Conservation (phyloP, 352 stramenopile genomes). For the Stramenopiles sp. region DNA sequence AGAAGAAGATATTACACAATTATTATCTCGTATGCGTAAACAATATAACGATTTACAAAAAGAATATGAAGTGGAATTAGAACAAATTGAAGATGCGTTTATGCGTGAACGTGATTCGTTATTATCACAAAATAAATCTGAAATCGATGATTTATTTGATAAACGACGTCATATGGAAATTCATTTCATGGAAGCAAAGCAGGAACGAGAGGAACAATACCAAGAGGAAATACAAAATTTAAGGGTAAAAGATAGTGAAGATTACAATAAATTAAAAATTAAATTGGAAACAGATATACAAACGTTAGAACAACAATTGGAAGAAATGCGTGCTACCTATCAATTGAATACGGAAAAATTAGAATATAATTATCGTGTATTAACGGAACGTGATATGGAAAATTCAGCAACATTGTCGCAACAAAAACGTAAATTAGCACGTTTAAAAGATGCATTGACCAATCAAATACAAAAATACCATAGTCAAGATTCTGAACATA, state of each 20-base stretch:
- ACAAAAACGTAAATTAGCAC: constrained; percentile 73
- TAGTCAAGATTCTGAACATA: constrained; percentile 56
- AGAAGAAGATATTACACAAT: constrained; percentile 58
- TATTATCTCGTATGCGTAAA: constrained; percentile 58
- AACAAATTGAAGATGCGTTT: constrained; percentile 75
- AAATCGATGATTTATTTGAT: constrained; percentile 77
- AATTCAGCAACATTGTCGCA: constrained; percentile 70
- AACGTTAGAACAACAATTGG: constrained; percentile 78
- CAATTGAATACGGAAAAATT: constrained; percentile 87
- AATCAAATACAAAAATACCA: constrained; percentile 69
- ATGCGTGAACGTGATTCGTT: constrained; percentile 61
- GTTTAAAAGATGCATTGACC: constrained; percentile 69
- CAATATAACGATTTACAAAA: constrained; percentile 77
- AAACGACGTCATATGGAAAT: constrained; percentile 72
- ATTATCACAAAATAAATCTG: constrained; percentile 56
- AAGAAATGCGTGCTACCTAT: constrained; percentile 81
- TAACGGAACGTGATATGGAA: constrained; percentile 79
- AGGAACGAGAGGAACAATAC: constrained; percentile 53
- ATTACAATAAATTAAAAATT: constrained; percentile 86
- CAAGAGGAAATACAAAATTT: constrained; percentile 70
- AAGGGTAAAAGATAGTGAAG: constrained; percentile 62
- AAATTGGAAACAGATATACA: constrained; percentile 88
- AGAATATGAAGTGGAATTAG: constrained; percentile 74
- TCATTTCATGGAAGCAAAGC: constrained; percentile 70
- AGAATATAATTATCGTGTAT: constrained; percentile 83